Percentiles rank a stretch among this genome's conserved stretches.
phyloP scores from a whole-genome alignment of 2,329 filamentous ascomycete species.

The Aspergillus fumigatiaffinis region DNA sequence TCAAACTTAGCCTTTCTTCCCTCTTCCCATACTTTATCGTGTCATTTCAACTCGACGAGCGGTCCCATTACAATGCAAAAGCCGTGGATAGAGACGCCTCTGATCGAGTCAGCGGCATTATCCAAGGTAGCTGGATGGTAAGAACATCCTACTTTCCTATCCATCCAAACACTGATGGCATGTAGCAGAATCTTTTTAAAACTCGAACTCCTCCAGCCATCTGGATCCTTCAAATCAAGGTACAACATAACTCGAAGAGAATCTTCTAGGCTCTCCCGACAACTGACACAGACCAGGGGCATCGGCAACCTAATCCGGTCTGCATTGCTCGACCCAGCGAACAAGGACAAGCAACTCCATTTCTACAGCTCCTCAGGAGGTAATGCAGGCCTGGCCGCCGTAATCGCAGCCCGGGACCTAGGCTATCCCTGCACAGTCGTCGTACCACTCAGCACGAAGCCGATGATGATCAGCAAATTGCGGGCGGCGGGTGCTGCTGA shows the following conservation, averaged over 20 bases:
- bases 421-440: constrained; percentile 65
- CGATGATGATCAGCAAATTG: constrained; percentile 67
- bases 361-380: constrained; percentile 77
- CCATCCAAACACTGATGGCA: not conserved
- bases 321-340: constrained; percentile 19
- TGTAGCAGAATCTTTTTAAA: constrained; percentile 72
- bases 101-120: constrained; percentile 34
- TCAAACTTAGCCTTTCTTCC: not conserved
- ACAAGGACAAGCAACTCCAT: constrained; percentile 45
- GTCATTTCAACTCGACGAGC: not conserved
- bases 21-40: not conserved
- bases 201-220: constrained; percentile 75
- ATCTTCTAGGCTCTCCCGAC: not conserved
- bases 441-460: constrained; percentile 61
- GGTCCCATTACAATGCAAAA: constrained; percentile 7
- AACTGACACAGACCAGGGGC: constrained; percentile 22
- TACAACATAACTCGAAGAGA: constrained; percentile 11
- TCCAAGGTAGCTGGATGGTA: constrained; percentile 40
- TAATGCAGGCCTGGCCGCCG: constrained; percentile 77
- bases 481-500: constrained; percentile 57
- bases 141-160: not conserved
- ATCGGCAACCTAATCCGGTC: constrained; percentile 36
- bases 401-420: constrained; percentile 64
- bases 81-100: constrained; percentile 39
- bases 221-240: constrained; percentile 76